Percentiles rank a stretch among this genome's conserved stretches.
Evolutionary conservation across 176 grass and related monocot species (phyloP).

Genomic region (Coix lacrymajobi): DNA sequence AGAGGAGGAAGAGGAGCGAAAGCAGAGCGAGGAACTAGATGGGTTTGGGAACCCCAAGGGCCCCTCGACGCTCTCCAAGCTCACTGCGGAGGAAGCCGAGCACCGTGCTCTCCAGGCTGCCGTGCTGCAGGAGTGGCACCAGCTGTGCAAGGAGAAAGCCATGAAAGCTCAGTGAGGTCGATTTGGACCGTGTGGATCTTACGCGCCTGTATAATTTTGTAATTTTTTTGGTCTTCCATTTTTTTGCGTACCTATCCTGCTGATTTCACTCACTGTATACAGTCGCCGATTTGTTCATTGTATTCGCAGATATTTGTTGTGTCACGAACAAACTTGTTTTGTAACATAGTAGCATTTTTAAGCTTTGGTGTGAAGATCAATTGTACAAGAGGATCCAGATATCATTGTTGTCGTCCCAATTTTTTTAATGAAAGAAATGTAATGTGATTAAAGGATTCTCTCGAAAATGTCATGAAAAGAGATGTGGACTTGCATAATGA

Average conservation of each 20-base stretch:
- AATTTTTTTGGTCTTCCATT: neutral
- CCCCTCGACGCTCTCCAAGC: slow-evolving; percentile 72
- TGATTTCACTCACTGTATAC: neutral
- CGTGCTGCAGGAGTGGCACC: slow-evolving; percentile 91
- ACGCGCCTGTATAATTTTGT: slow-evolving; percentile 30
- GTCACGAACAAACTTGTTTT: neutral
- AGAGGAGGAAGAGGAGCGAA: slow-evolving; percentile 69
- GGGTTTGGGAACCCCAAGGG: slow-evolving; percentile 76
- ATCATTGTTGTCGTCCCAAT: neutral
- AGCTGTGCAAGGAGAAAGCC: slow-evolving; percentile 86
- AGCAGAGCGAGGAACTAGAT: slow-evolving; percentile 54
- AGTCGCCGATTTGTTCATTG: slow-evolving; percentile 29
- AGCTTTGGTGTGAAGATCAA: slow-evolving; percentile 5
- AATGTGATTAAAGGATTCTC: neutral
- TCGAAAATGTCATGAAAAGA: neutral
- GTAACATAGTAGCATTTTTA: slow-evolving; percentile 18
- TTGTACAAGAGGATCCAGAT: neutral
- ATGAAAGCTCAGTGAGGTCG: slow-evolving; percentile 57
- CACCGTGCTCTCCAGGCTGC: slow-evolving; percentile 90
- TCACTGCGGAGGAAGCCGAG: slow-evolving; percentile 86
- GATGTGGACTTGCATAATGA: neutral
- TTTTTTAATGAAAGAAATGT: neutral
- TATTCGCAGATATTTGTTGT: slow-evolving; percentile 11
- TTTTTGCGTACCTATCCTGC: slow-evolving; percentile 8
- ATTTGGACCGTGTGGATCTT: neutral